Base-by-base conservation (phyloP, 2,329 filamentous ascomycete species). In the Sordariomycetes sp. region DNA sequence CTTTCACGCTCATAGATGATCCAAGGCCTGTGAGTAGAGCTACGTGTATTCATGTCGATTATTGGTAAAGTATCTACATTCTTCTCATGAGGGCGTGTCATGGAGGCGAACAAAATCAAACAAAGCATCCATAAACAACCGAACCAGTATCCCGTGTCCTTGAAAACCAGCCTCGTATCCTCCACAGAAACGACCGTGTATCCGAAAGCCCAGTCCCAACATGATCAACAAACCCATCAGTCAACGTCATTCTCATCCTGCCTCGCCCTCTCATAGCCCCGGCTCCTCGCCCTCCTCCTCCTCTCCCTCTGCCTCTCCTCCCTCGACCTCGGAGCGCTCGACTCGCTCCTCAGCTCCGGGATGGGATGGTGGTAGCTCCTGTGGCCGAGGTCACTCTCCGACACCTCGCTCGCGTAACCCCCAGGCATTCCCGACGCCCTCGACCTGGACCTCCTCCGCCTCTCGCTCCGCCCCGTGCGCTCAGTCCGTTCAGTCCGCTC, bases 301-400 rank as follows among this genome's bases (percentile, higher is more conserved):
- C 61, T 58, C 56, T 64, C 60, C 25, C 68, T 61, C 61, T 67
- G 65, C 62, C 63, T 64, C 45, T 50, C 45, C n/a, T 50, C 45
- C 45, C 45, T 50, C n/a, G 45, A 6, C 45, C 45, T 50, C 60
- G 65, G 55, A 51, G 68, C 61, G 35, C 51, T 45, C 25, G 50
- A 39, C 55, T 60, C 67, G 59, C 64, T 69, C 56, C 68, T 62
- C 62, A 80, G 65, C 61, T 79, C 78, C 2, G 80, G 79, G 65
- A 81, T 78, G 42, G 75, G 68, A 62, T 81, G 78, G 61, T 72
- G 72, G 64, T 83, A 82, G 42, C 77, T 74, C 73, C 81, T 82
- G 62, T 78, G 81, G 34, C 80, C 80, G 10, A 76, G 62, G 2
- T 82, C 79, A 64, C 74, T 76, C 52, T 68, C 68, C 51, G 25